Evolutionary conservation across 805 yeast genomes (phyloP).

Genomic region (Komagataella ulmi): DNA sequence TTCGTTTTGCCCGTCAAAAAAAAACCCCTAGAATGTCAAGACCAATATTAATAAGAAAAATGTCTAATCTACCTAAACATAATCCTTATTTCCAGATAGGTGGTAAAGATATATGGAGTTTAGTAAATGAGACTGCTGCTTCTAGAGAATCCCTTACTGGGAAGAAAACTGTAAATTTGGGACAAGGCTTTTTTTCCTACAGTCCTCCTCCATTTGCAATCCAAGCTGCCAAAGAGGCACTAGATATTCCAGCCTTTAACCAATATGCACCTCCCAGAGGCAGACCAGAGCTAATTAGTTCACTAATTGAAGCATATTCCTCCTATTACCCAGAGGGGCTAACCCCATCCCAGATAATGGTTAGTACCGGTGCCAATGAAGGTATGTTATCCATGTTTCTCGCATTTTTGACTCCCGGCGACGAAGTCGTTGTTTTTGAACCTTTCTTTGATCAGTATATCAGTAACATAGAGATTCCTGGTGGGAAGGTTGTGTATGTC

Average conservation of each 20-base stretch:
- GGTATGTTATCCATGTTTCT: slow-evolving; percentile 79
- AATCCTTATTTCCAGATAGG: slow-evolving; percentile 61
- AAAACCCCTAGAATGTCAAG: not conserved
- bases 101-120: slow-evolving; percentile 87
- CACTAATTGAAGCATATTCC: slow-evolving; percentile 60
- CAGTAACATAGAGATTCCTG: slow-evolving; percentile 85
- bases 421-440: slow-evolving; percentile 91
- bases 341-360: slow-evolving; percentile 48
- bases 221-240: slow-evolving; percentile 66
- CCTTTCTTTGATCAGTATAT: slow-evolving; percentile 97
- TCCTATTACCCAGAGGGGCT: slow-evolving; percentile 48
- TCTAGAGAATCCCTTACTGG: slow-evolving; percentile 57
- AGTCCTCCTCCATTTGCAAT: slow-evolving; percentile 92
- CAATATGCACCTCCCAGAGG: slow-evolving; percentile 93
- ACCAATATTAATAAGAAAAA: not conserved
- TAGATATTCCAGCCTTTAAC: slow-evolving; percentile 61
- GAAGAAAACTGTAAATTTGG: slow-evolving; percentile 75
- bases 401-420: slow-evolving; percentile 77
- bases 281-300: slow-evolving; percentile 58
- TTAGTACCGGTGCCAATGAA: slow-evolving; percentile 96
- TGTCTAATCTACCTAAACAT: slow-evolving; percentile 25
- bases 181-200: slow-evolving; percentile 96
- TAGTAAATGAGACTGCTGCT: slow-evolving; percentile 92
- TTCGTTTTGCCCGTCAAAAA: not conserved
- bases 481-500: slow-evolving; percentile 83